Evolutionary conservation across 768 basidiomycete species (phyloP).

Genomic region (Artomyces pyxidatus): DNA sequence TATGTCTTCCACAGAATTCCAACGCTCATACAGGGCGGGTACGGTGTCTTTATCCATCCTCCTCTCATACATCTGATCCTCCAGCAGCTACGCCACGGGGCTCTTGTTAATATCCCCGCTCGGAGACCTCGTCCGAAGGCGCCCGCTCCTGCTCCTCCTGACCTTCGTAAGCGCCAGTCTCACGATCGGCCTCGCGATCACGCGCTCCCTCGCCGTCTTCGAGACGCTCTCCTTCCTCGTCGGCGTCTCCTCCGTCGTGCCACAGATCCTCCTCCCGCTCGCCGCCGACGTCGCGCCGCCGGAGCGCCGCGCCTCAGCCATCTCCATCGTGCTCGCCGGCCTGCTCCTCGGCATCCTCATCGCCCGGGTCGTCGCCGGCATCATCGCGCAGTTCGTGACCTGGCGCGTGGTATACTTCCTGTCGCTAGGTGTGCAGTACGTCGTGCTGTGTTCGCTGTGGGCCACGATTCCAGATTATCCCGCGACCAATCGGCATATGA

Average conservation of each 20-base stretch:
- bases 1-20: constrained; percentile 40
- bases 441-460: constrained; percentile 5
- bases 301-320: constrained; percentile 60
- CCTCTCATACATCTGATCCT: neutral
- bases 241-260: constrained; percentile 62
- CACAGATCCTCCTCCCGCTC: constrained; percentile 66
- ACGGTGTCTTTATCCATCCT: neutral
- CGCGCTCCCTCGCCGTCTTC: constrained; percentile 49
- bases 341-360: constrained; percentile 67
- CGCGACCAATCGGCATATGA: constrained; percentile 6
- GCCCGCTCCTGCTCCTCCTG: constrained; percentile 58
- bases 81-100: constrained; percentile 22
- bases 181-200: constrained; percentile 65
- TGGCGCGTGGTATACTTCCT: constrained; percentile 37
- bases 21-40: constrained; percentile 64
- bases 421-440: constrained; percentile 26
- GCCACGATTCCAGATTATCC: constrained; percentile 12
- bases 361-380: constrained; percentile 50
- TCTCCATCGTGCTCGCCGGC: constrained; percentile 62
- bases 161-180: constrained; percentile 38
- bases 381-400: constrained; percentile 32
- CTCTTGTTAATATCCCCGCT: constrained; percentile 72
- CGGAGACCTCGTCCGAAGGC: constrained; percentile 73
- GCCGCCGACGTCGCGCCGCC: constrained; percentile 80
- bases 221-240: constrained; percentile 64